Base-by-base conservation (phyloP, 176 grass and related monocot species). In the Juncus effusus region DNA sequence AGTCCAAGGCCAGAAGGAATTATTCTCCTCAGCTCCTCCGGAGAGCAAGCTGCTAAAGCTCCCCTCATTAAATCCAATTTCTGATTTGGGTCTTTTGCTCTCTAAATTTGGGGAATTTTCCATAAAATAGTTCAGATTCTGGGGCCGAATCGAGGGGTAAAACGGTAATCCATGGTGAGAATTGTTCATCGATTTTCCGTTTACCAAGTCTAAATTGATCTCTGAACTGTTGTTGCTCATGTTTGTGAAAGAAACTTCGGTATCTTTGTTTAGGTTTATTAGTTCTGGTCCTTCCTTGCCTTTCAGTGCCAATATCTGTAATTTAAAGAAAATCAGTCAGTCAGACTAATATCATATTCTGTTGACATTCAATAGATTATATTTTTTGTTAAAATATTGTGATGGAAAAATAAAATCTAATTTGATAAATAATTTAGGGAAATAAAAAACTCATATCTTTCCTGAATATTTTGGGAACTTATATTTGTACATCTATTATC, bases 211-310 rank as follows among this genome's bases (percentile, higher is more conserved):
- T 66, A 84, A 61, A 45, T 73, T 79, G 67, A 79, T 57, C 13
- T 79, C 77, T 44, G 67, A 72, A 59, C 77, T 79, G 13, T 57
- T 78, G 65, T 78, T 69, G 40, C 76, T 78, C 56, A 67, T 42
- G 42, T 79, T 79, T 61, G 67, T 79, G 56, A 69, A 79, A 9
- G 77, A 79, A 0, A 38, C 49, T 12, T 79, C 77, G 5, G 66
- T 79, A 45, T 79, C 77, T 55, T 79, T 79, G 67, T 79, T 79
- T 42, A 79, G 77, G 59, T 79, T 79, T 69, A 79, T 79, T 2
- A 59, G 45, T 51, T 79, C 77, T 16, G 77, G 35, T 73, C 54
- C 59, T 71, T 79, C 77, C 62, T 67, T 79, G 40, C 77, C 67
- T 72, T 72, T 79, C 9, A 79, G 19, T n/a, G 36, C 3, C 59